phyloP scores from a whole-genome alignment of 495 filamentous ascomycete species.

The Xylaria curta region DNA sequence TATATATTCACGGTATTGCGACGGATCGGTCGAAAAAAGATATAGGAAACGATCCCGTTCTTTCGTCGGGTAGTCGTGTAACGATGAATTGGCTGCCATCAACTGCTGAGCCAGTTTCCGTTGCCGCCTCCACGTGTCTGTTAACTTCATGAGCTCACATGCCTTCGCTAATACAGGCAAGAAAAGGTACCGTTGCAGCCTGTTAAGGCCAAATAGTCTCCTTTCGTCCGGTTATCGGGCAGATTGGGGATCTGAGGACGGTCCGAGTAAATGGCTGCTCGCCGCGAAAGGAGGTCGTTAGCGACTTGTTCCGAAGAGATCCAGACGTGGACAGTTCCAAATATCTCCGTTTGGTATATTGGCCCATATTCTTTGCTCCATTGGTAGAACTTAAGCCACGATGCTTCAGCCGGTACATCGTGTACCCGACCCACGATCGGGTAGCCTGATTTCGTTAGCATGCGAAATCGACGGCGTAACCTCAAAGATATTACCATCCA shows the following conservation, averaged over 20 bases:
- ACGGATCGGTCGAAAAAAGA: conserved; percentile 45
- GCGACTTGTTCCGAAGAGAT: conserved; percentile 64
- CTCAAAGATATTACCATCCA: not conserved
- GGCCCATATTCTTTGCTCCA: conserved; percentile 69
- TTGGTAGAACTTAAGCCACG: conserved; percentile 65
- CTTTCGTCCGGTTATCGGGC: conserved; percentile 61
- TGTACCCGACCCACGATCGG: conserved; percentile 65
- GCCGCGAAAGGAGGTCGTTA: conserved; percentile 64
- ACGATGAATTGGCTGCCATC: conserved; percentile 53
- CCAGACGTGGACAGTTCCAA: conserved; percentile 63
- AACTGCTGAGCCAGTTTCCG: conserved; percentile 63
- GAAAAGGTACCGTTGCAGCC: conserved; percentile 53
- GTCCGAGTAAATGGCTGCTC: conserved; percentile 66
- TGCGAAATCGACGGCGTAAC: not conserved
- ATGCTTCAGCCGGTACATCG: conserved; percentile 57
- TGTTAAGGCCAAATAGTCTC: conserved; percentile 61
- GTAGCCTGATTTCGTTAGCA: conserved; percentile 36
- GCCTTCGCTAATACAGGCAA: not conserved
- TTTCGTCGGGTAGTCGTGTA: conserved; percentile 58
- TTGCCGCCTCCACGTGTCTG: conserved; percentile 65
- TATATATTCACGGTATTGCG: conserved; percentile 59
- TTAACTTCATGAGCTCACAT: not conserved
- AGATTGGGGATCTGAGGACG: conserved; percentile 62
- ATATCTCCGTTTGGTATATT: conserved; percentile 65
- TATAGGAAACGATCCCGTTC: conserved; percentile 63